These are phyloP conservation scores for Ogataea chonburiensis DNA, from an alignment of 805 yeast species.

Conservation along the genomic window DNA sequence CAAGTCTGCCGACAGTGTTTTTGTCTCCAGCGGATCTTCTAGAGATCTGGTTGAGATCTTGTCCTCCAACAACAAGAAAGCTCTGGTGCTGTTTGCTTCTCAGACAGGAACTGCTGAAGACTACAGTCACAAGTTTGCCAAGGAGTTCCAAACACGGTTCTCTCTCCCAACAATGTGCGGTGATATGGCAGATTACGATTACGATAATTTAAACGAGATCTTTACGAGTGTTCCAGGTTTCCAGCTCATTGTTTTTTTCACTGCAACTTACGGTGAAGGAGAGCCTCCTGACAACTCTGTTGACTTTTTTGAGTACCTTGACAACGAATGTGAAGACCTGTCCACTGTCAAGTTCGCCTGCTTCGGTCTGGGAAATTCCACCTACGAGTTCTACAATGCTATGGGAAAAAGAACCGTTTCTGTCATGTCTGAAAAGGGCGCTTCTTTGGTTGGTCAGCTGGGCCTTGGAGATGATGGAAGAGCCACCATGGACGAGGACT, in stretches of 20 bases:
- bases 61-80: constrained; percentile 63
- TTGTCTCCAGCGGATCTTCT: constrained; percentile 38
- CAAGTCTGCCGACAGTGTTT: constrained; percentile 19
- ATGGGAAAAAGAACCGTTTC: constrained; percentile 64
- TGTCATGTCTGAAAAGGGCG: constrained; percentile 62
- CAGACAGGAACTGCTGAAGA: constrained; percentile 99
- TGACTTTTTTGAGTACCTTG: constrained; percentile 68
- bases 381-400: constrained; percentile 88
- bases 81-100: constrained; percentile 83
- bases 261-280: constrained; percentile 98
- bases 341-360: constrained; percentile 63
- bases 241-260: constrained; percentile 51
- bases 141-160: constrained; percentile 80
- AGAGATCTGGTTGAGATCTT: constrained; percentile 62
- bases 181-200: constrained; percentile 87
- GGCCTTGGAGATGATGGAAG: constrained; percentile 96
- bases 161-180: constrained; percentile 81
- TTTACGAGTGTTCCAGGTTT: constrained; percentile 60
- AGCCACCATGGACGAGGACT: constrained; percentile 95
- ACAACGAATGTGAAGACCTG: constrained; percentile 56
- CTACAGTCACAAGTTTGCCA: constrained; percentile 85
- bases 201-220: constrained; percentile 67
- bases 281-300: constrained; percentile 97
- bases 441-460: constrained; percentile 65
- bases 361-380: constrained; percentile 92